Percentiles rank a stretch among this genome's conserved stretches.
phyloP scores from a whole-genome alignment of 768 basidiomycete genomes.

The Mycena vulgaris region DNA sequence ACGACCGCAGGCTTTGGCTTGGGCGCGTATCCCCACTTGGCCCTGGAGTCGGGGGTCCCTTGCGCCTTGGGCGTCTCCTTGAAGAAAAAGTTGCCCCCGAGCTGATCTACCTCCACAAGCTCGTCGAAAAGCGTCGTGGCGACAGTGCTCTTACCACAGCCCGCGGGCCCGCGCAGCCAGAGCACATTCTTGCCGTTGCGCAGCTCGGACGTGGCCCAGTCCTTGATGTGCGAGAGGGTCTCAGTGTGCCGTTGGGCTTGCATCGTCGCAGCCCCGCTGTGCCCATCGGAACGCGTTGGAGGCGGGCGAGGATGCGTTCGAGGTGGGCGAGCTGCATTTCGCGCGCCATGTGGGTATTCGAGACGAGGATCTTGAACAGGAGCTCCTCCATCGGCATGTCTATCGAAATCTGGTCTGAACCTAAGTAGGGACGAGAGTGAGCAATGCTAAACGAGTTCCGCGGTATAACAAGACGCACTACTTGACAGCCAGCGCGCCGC shows the following conservation, averaged over 20 bases:
- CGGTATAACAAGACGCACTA: too few relatives aligned
- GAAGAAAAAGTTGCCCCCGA: slow-evolving; percentile 17
- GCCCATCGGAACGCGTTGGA: background rate
- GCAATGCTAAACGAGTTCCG: too few relatives aligned
- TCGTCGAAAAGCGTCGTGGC: background rate
- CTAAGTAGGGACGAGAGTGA: too few relatives aligned
- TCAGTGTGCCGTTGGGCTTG: background rate
- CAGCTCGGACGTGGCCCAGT: background rate
- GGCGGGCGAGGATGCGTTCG: too few relatives aligned
- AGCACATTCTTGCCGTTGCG: slow-evolving; percentile 1
- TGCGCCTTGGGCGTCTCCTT: too few relatives aligned
- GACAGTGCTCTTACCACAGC: background rate
- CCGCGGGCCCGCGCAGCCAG: background rate
- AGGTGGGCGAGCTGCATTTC: background rate
- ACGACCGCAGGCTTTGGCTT: too few relatives aligned
- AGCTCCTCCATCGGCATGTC: too few relatives aligned
- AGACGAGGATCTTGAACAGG: too few relatives aligned
- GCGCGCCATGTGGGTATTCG: background rate
- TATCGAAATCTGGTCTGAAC: too few relatives aligned
- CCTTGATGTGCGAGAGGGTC: background rate
- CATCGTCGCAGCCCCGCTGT: background rate
- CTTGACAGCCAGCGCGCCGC: too few relatives aligned
- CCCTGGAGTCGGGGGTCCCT: too few relatives aligned
- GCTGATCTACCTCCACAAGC: background rate
- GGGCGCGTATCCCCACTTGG: too few relatives aligned